A percentile compares a stretch with the other conserved stretches of the same genome.
These are phyloP conservation scores for Calonectria hongkongensis DNA, from an alignment of 2,329 filamentous ascomycete species.

Conservation along the genomic window DNA sequence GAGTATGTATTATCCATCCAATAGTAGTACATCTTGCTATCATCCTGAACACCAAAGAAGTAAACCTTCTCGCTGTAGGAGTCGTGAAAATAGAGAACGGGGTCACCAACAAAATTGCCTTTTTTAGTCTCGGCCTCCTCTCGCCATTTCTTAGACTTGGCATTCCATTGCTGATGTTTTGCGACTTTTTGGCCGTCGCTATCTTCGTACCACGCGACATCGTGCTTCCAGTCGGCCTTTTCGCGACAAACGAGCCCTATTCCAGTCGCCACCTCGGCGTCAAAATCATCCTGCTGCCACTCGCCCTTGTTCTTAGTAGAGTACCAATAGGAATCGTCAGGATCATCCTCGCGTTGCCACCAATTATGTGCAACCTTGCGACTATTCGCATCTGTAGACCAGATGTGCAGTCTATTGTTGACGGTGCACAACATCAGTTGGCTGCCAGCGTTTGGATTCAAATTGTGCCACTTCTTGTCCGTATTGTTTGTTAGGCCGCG, in stretches of 20 bases:
- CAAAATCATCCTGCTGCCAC: neutral
- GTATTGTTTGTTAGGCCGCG: neutral
- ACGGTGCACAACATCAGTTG: neutral
- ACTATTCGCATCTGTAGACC: neutral
- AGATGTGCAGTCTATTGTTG: neutral
- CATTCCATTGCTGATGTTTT: constrained; percentile 5
- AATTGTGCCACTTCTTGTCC: neutral
- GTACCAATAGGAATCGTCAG: neutral
- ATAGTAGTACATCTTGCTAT: neutral
- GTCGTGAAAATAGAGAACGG: neutral
- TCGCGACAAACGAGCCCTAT: neutral
- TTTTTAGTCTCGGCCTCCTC: neutral
- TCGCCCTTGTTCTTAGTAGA: neutral
- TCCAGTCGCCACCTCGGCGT: neutral
- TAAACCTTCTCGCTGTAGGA: neutral
- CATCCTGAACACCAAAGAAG: neutral
- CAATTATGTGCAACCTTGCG: neutral
- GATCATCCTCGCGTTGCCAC: neutral
- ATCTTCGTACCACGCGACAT: constrained; percentile 7
- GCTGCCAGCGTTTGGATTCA: neutral
- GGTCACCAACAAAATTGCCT: neutral
- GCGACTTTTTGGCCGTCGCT: neutral
- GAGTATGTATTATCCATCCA: neutral
- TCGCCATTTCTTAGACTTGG: neutral
- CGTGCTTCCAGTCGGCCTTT: neutral